Evolutionary conservation across 2,329 filamentous ascomycete species (phyloP).

Genomic region (Neonectria punicea): DNA sequence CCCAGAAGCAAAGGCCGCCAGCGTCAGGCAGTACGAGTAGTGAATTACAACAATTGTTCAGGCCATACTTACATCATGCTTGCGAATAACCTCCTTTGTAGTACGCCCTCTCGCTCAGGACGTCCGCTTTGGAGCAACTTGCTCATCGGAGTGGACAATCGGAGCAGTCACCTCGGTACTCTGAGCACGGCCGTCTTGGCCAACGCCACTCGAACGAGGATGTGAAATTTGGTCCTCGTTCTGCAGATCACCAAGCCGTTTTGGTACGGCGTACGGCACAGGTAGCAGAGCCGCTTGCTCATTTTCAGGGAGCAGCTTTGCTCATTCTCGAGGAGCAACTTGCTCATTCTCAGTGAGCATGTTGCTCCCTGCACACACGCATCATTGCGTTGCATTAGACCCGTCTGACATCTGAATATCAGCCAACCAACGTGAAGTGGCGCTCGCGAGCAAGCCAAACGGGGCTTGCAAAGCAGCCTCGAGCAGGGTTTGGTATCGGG

Average conservation of each 20-base stretch:
- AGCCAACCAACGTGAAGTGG: not conserved
- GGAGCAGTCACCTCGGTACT: not conserved
- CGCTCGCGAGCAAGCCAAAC: not conserved
- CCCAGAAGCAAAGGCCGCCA: not conserved
- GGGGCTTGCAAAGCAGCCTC: not conserved
- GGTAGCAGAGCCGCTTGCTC: not conserved
- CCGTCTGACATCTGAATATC: no score
- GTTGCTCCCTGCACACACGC: not conserved
- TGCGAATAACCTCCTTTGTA: not conserved
- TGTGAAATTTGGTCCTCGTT: not conserved
- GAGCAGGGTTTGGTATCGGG: not conserved
- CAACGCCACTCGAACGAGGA: not conserved
- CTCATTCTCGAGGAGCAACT: not conserved
- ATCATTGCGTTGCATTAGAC: not conserved
- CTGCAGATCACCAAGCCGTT: not conserved
- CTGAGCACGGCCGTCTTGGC: not conserved
- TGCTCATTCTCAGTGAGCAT: not conserved
- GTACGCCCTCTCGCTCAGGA: not conserved
- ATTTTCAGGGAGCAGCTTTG: not conserved
- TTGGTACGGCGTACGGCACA: not conserved
- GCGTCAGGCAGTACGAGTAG: not conserved
- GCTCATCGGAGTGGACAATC: not conserved
- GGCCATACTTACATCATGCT: not conserved
- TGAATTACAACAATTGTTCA: not conserved
- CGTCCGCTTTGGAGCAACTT: not conserved